These are phyloP conservation scores for Trebouxia sp. DNA, from an alignment of 139 green algal genomes.

Conservation along the genomic window DNA sequence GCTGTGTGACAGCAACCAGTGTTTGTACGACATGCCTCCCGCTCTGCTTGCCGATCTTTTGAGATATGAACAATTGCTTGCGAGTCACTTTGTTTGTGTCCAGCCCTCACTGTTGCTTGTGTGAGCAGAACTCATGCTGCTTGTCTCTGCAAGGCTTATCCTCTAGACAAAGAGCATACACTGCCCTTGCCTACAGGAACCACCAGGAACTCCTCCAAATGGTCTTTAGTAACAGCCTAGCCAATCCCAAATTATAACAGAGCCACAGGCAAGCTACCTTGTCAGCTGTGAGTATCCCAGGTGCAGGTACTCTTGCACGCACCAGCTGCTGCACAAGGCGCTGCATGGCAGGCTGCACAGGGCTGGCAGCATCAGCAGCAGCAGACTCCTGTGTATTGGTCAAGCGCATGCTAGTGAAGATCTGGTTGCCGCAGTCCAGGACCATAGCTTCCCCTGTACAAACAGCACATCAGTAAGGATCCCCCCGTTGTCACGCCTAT, in stretches of 20 bases:
- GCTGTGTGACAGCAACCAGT: too few relatives aligned
- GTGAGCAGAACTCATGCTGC: too few relatives aligned
- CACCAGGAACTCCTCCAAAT: neutral
- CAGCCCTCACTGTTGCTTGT: too few relatives aligned
- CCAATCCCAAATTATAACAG: neutral
- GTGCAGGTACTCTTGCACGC: neutral
- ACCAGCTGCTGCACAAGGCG: neutral
- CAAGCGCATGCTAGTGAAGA: conserved; percentile 45
- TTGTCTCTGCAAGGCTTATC: too few relatives aligned
- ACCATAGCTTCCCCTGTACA: conserved; percentile 34
- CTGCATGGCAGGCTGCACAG: neutral
- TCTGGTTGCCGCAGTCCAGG: conserved; percentile 50
- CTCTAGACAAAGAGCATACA: too few relatives aligned
- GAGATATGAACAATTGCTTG: too few relatives aligned
- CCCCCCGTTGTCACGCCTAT: neutral
- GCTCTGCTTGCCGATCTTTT: too few relatives aligned
- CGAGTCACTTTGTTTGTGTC: too few relatives aligned
- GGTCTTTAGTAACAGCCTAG: neutral
- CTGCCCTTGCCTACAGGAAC: too few relatives aligned
- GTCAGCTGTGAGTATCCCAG: conserved; percentile 42
- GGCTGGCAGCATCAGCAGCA: too few relatives aligned
- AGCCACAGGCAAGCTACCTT: neutral
- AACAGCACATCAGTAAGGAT: neutral
- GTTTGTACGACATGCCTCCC: too few relatives aligned
- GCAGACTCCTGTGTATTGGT: too few relatives aligned